Percentiles rank a stretch among this genome's conserved stretches.
These are phyloP conservation scores for Penicillium paneum DNA, from an alignment of 2,329 filamentous ascomycete species.

Conservation along the genomic window DNA sequence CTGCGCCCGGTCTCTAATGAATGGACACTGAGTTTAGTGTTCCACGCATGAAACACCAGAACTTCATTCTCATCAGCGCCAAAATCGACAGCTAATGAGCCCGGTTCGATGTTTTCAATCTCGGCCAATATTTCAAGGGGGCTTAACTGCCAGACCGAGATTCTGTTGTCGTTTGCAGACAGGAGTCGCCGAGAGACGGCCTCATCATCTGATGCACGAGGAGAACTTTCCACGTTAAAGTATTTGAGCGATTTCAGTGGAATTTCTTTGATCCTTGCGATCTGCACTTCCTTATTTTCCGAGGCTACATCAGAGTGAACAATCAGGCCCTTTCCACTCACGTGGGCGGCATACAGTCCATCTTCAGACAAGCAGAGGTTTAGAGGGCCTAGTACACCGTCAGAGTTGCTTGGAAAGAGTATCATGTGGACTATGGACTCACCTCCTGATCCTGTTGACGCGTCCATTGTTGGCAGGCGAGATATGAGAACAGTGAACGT, in stretches of 20 bases:
- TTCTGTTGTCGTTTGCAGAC: constrained; percentile 33
- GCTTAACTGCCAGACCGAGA: constrained; percentile 38
- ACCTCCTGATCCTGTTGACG: constrained; percentile 26
- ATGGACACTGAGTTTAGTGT: constrained; percentile 39
- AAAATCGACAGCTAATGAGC: constrained; percentile 39
- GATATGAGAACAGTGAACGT: neutral
- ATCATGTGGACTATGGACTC: constrained; percentile 2
- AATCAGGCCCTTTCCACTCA: constrained; percentile 33
- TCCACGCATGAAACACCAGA: constrained; percentile 41
- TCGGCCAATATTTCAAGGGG: constrained; percentile 38
- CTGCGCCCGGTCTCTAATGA: constrained; percentile 35
- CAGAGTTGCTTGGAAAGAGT: neutral
- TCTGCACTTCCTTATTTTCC: constrained; percentile 31
- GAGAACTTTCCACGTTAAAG: constrained; percentile 6
- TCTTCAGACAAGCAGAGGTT: constrained; percentile 31
- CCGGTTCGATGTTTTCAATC: constrained; percentile 41
- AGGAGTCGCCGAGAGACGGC: constrained; percentile 31
- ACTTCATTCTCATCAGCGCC: constrained; percentile 37
- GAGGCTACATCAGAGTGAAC: constrained; percentile 31
- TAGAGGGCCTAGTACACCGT: constrained; percentile 12
- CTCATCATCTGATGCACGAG: neutral
- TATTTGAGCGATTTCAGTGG: constrained; percentile 33
- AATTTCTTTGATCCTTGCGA: constrained; percentile 34
- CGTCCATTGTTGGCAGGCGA: constrained; percentile 27
- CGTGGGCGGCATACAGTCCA: constrained; percentile 29